Evolutionary conservation across 176 grass and related monocot species (phyloP), one percentile per base, ranked within the genome.

Genomic region (Lolium perenne): DNA sequence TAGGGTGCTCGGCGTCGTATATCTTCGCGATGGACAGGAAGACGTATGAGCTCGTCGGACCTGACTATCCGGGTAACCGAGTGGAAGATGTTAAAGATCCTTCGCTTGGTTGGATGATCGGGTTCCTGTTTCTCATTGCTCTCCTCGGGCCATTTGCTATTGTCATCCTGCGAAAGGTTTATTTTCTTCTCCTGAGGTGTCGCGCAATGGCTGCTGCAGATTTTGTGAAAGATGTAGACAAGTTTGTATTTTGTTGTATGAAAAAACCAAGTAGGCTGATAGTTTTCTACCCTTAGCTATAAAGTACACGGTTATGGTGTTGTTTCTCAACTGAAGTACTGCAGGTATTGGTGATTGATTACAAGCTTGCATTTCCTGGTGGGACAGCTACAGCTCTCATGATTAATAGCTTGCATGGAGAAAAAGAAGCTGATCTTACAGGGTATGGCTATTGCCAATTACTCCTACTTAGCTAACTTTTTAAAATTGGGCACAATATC

Each of bases 331-430:
- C 22, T 78, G 7, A 8, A 83, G 18, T 84, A 16, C 17, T 83
- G 17, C 79, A 86, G 88, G 84, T 86, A 46, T 86, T 90, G 88
- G 84, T 90, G 74, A 64, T 90, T 79, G 84, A 90, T 86, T 90
- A 86, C 65, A 86, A 86, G 73, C 84, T 86, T 63, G 48, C 84
- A 72, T 90, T 90, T 57, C 88, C 88, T 82, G 88, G 88, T 54
- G 88, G 83, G 61, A 90, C 88, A 47, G 88, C 84, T 73, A 90
- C 79, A 64, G 88, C 83, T 10, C 46, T 90, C 56, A 86, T 86
- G 83, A 90, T 90, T 54, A 90, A 83, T 73, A 87, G 79, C 48
- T 83, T 87, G 47, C 84, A 90, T 79, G 80, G 88, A 16, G 60
- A 86, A 90, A 55, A 56, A 14, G 72, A 82, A 72, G 72, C 71